Conservation (phyloP, 148 eudicot genomes). For the Chenopodium formosanum region DNA sequence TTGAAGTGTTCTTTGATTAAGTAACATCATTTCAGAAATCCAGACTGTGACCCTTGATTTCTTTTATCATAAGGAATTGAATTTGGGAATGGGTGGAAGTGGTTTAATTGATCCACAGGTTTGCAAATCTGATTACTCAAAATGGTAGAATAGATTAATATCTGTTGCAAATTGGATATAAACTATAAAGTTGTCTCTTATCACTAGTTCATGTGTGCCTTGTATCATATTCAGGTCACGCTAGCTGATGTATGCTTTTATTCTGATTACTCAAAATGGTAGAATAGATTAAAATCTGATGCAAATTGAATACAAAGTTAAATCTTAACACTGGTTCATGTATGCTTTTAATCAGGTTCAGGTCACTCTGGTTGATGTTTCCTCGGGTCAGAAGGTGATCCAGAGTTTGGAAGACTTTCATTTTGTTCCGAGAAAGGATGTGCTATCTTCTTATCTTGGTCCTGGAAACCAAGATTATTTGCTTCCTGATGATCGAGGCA, state of each 20-base stretch:
- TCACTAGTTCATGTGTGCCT: too few relatives aligned
- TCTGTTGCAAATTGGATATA: background rate
- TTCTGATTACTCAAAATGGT: background rate
- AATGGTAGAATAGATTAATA: background rate
- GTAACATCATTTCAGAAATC: too few relatives aligned
- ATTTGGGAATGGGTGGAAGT: background rate
- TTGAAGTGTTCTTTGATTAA: too few relatives aligned
- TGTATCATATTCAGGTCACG: too few relatives aligned
- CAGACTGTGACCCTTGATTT: background rate
- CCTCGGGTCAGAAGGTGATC: slow-evolving; percentile 55
- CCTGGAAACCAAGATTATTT: slow-evolving; percentile 34
- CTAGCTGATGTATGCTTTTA: too few relatives aligned
- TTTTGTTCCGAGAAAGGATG: slow-evolving; percentile 66
- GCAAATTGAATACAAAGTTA: background rate
- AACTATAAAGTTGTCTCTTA: too few relatives aligned
- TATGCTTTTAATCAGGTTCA: slow-evolving; percentile 43
- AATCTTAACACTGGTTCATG: background rate
- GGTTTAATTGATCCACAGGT: background rate
- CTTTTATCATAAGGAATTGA: background rate
- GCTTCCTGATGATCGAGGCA: slow-evolving; percentile 83
- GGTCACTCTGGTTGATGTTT: slow-evolving; percentile 85
- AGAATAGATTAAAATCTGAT: background rate
- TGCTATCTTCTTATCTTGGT: slow-evolving; percentile 52
- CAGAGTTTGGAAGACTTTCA: slow-evolving; percentile 49
- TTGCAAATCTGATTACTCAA: background rate